Percentiles rank a stretch among this genome's conserved stretches.
Evolutionary conservation across 345 rosid genomes (phyloP).

Genomic region (Ceriops zippeliana): DNA sequence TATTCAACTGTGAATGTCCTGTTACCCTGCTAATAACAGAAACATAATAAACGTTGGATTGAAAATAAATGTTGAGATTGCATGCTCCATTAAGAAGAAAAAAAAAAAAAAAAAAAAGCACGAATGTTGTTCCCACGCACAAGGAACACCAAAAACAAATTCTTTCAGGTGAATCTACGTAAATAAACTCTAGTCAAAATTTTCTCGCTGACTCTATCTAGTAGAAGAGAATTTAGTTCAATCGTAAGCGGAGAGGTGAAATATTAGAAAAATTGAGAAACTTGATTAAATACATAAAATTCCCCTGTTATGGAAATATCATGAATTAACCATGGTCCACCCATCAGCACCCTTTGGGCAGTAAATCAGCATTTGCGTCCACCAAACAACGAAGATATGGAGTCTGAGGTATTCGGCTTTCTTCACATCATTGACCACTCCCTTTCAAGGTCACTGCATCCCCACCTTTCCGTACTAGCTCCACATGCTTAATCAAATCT

Average conservation of each 20-base stretch:
- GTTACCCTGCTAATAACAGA: too few species aligned
- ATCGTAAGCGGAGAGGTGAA: not conserved
- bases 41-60: too few species aligned
- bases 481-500: constrained; percentile 48
- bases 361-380: constrained; percentile 14
- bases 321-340: constrained; percentile 4
- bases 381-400: not conserved
- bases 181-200: not conserved
- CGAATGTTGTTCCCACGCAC: too few species aligned
- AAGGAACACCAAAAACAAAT: too few species aligned
- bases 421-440: constrained; percentile 23
- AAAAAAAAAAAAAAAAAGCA: too few species aligned
- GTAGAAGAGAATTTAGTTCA: not conserved
- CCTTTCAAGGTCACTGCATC: constrained; percentile 19
- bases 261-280: too few species aligned
- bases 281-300: constrained; percentile 30
- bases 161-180: too few species aligned
- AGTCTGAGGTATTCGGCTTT: constrained; percentile 4
- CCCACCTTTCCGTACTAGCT: constrained; percentile 20
- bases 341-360: constrained; percentile 16
- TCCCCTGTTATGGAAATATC: constrained; percentile 7
- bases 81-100: too few species aligned
- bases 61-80: too few species aligned
- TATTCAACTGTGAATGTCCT: too few species aligned
- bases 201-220: not conserved